phyloP scores from a whole-genome alignment of 257 asterid genomes.

The Solanum rostratum region DNA sequence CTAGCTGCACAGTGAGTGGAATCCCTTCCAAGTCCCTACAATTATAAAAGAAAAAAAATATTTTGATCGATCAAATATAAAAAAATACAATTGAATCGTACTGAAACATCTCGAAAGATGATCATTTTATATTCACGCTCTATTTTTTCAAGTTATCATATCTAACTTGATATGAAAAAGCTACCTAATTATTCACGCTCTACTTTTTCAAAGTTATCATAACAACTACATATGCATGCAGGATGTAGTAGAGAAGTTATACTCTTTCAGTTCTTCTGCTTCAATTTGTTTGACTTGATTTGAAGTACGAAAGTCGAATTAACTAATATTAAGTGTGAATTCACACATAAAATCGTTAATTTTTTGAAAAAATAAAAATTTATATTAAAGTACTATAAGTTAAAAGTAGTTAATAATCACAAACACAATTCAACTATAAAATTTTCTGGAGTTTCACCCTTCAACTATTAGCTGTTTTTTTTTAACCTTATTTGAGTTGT shows the following conservation, averaged over 20 bases:
- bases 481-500: not conserved
- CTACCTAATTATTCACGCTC: too few relatives aligned
- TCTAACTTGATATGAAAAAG: not conserved
- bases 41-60: not conserved
- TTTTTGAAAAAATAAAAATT: too few relatives aligned
- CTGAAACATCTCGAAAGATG: too few relatives aligned
- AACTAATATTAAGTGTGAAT: not conserved
- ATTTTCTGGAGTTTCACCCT: not conserved
- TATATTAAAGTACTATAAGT: too few relatives aligned
- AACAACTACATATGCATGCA: not conserved
- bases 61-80: too few relatives aligned
- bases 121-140: too few relatives aligned
- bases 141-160: not conserved
- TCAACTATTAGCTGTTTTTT: not conserved
- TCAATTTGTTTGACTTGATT: not conserved
- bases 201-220: not conserved
- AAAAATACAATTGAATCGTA: too few relatives aligned
- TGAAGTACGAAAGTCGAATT: not conserved
- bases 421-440: too few relatives aligned
- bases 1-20: conserved; percentile 10
- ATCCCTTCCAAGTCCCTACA: conserved; percentile 49
- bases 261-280: not conserved
- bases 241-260: not conserved
- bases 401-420: too few relatives aligned
- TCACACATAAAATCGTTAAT: rapidly evolving